phyloP scores from a whole-genome alignment of 805 yeast genomes.

The Ogataea sp. region DNA sequence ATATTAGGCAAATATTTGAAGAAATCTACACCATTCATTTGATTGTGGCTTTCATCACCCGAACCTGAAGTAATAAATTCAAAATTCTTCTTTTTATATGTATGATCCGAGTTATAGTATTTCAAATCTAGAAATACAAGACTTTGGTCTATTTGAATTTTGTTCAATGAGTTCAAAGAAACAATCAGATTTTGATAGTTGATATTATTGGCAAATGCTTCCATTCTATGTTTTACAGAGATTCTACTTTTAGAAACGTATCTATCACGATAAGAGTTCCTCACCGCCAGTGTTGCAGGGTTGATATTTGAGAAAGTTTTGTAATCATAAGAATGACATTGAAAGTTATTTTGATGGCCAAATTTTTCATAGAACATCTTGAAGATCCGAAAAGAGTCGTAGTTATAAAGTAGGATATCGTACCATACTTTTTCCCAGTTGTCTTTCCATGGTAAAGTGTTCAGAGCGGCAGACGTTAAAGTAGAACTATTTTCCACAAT shows the following conservation, averaged over 20 bases:
- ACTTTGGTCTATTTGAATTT: conserved; percentile 2
- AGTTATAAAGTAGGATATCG: conserved; percentile 17
- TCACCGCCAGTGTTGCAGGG: too few species aligned
- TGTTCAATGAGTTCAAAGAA: conserved; percentile 4
- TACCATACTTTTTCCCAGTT: conserved; percentile 28
- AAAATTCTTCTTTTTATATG: too few species aligned
- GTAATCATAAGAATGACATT: neutral
- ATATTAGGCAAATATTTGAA: conserved; percentile 4
- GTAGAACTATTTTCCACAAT: conserved; percentile 17
- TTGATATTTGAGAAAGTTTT: too few species aligned
- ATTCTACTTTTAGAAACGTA: too few species aligned
- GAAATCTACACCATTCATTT: too few species aligned
- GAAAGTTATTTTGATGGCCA: neutral
- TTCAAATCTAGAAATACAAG: too few species aligned
- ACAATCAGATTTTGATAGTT: conserved; percentile 7
- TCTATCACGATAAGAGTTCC: too few species aligned
- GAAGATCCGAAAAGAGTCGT: conserved; percentile 23
- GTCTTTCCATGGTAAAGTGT: conserved; percentile 11
- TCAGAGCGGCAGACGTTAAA: conserved; percentile 15
- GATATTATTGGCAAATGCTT: conserved; percentile 23
- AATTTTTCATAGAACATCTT: conserved; percentile 19
- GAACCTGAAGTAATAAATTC: too few species aligned
- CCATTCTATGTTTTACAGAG: conserved; percentile 31
- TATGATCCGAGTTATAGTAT: too few species aligned
- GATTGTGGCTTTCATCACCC: too few species aligned